phyloP scores from a whole-genome alignment of 352 stramenopile species.

The Globisporangium spiculum region DNA sequence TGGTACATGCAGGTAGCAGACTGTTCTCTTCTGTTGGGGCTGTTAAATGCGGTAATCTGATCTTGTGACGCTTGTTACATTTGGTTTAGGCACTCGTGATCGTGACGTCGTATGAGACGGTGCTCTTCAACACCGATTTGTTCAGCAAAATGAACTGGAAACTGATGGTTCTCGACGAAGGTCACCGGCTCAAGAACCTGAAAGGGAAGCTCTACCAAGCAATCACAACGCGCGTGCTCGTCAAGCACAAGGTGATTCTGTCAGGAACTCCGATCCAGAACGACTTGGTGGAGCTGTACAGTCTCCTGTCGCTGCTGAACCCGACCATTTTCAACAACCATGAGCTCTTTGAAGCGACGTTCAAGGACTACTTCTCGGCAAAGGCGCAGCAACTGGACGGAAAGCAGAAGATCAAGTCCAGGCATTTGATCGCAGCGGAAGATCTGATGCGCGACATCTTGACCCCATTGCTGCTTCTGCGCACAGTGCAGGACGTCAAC shows the following conservation, averaged over 20 bases:
- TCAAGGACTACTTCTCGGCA: constrained; percentile 61
- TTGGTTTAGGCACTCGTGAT: constrained; percentile 39
- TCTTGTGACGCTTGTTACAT: neutral
- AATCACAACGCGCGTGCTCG: constrained; percentile 35
- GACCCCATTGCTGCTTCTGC: constrained; percentile 55
- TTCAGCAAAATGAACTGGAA: constrained; percentile 49
- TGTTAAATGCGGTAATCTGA: neutral
- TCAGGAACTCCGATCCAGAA: constrained; percentile 91
- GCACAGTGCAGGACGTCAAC: constrained; percentile 69
- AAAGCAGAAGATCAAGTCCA: constrained; percentile 23
- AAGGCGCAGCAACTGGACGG: constrained; percentile 44
- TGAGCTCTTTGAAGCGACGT: constrained; percentile 46
- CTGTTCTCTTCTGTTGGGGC: neutral
- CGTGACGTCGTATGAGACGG: constrained; percentile 74
- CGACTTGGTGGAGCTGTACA: constrained; percentile 78
- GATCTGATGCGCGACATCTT: constrained; percentile 58
- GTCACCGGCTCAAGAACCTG: constrained; percentile 87
- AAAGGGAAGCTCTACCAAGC: constrained; percentile 52
- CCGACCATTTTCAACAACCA: constrained; percentile 77
- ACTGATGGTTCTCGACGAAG: constrained; percentile 84
- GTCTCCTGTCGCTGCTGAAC: constrained; percentile 79
- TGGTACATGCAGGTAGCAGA: neutral
- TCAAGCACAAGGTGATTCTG: constrained; percentile 53
- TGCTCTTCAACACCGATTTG: constrained; percentile 57
- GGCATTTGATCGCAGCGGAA: constrained; percentile 29